A percentile compares a stretch with the other conserved stretches of the same genome.
phyloP scores from a whole-genome alignment of 2,329 filamentous ascomycete genomes.

The Xylariaceae sp. region DNA sequence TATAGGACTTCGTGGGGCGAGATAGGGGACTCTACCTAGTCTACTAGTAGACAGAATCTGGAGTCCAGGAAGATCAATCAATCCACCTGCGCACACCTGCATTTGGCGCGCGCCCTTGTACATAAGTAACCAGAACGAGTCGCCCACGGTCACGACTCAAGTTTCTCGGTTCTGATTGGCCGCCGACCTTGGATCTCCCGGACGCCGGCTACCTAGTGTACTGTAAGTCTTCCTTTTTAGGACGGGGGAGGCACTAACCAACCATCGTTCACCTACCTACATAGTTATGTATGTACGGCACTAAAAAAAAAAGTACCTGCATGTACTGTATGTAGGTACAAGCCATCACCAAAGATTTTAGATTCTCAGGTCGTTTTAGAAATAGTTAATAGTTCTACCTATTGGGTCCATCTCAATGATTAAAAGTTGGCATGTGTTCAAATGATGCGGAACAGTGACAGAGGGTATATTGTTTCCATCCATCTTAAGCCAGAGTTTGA shows the following conservation, averaged over 20 bases:
- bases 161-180: constrained; percentile 30
- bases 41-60: neutral
- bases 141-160: neutral
- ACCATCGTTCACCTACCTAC: neutral
- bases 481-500: no score
- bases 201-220: neutral
- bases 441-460: no score
- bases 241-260: neutral
- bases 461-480: no score
- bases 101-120: constrained; percentile 31
- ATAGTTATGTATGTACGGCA: no score
- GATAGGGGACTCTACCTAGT: neutral
- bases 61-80: constrained; percentile 23
- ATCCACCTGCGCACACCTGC: constrained; percentile 32
- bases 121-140: constrained; percentile 8
- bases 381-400: no score
- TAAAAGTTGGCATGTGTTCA: no score
- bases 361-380: no score
- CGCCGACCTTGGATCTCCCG: constrained; percentile 13
- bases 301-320: no score
- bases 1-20: constrained; percentile 22
- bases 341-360: no score
- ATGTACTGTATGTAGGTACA: no score
- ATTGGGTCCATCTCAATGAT: no score
- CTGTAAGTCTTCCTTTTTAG: neutral